Evolutionary conservation across 352 stramenopile species (phyloP).

Genomic region (Elongisporangium prolatum): DNA sequence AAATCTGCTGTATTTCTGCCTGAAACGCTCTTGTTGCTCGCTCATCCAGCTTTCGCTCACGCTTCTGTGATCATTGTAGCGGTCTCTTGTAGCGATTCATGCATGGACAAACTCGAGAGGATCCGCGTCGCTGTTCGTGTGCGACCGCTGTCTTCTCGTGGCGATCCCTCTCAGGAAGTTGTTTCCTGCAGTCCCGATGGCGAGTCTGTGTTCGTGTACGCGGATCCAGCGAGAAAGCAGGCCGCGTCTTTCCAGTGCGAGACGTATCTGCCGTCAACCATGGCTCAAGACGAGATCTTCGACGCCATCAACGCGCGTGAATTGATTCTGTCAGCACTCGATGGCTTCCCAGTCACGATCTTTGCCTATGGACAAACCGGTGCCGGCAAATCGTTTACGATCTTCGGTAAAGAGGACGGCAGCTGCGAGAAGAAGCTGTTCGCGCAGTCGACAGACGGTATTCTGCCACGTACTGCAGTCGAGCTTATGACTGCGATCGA

Average conservation of each 20-base stretch:
- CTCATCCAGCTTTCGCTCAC: background rate
- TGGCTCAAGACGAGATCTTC: constrained; percentile 53
- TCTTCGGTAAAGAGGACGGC: constrained; percentile 61
- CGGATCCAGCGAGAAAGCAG: constrained; percentile 17
- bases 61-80: background rate
- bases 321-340: constrained; percentile 44
- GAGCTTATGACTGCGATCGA: constrained; percentile 52
- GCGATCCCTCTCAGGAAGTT: constrained; percentile 11
- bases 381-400: constrained; percentile 69
- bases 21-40: background rate
- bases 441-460: constrained; percentile 31
- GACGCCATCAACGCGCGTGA: constrained; percentile 32
- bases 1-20: background rate
- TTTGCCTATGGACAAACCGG: constrained; percentile 76
- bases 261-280: constrained; percentile 32
- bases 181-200: constrained; percentile 34
- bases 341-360: constrained; percentile 67
- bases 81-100: no score
- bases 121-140: constrained; percentile 66
- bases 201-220: constrained; percentile 40
- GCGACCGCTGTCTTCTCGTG: constrained; percentile 19
- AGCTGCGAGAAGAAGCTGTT: constrained; percentile 19
- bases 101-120: constrained; percentile 59
- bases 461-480: constrained; percentile 45
- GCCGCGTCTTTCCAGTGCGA: constrained; percentile 66